A percentile compares a stretch with the other conserved stretches of the same genome.
These are phyloP conservation scores for Nicotiana knightiana DNA, from an alignment of 257 asterid genomes.

Conservation along the genomic window DNA sequence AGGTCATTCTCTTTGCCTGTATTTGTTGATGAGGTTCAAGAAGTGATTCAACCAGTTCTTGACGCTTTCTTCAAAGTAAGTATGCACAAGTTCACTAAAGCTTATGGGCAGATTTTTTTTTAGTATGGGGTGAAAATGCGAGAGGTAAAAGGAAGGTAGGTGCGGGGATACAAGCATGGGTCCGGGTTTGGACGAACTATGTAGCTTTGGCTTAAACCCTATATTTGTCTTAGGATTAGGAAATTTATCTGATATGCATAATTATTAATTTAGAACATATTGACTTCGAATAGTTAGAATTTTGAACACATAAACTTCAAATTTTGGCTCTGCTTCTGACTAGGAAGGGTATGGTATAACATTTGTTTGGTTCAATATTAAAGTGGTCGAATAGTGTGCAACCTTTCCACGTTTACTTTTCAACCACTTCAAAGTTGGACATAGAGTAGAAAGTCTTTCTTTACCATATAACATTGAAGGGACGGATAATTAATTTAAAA, in stretches of 20 bases:
- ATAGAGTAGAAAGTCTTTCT: not conserved
- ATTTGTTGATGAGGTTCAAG: conserved; percentile 89
- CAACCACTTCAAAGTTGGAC: not conserved
- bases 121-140: too few species aligned
- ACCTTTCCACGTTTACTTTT: not conserved
- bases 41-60: conserved; percentile 77
- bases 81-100: conserved; percentile 9
- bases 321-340: not conserved
- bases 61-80: conserved; percentile 77
- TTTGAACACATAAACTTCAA: not conserved
- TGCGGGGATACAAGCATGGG: not conserved
- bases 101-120: too few species aligned
- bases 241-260: too few species aligned
- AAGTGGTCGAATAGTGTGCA: not conserved
- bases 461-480: not conserved
- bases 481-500: too few species aligned
- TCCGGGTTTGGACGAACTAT: too few species aligned
- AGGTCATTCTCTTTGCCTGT: conserved; percentile 87
- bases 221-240: too few species aligned
- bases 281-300: not conserved
- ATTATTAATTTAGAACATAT: not conserved
- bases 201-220: too few species aligned
- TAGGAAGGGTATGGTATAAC: not conserved
- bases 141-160: too few species aligned
- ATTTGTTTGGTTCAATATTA: not conserved